Base-by-base conservation (phyloP, 495 filamentous ascomycete genomes). In the Aspergillus homomorphus region DNA sequence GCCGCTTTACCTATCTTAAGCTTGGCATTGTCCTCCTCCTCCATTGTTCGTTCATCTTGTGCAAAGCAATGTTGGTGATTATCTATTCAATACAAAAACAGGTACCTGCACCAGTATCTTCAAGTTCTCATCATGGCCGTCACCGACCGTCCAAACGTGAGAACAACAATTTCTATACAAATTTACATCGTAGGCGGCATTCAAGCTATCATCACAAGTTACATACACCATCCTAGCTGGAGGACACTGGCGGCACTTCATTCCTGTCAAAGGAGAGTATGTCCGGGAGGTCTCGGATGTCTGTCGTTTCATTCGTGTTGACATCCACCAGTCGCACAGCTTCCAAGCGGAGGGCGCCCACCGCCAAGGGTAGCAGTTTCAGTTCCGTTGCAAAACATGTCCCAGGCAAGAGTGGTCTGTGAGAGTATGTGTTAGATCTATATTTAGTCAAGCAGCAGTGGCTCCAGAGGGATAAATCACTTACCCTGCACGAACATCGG, bases 321-420 rank as follows among this genome's bases (percentile, higher is more conserved):
- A 94, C 74, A 74, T 98, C 94, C 21, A 93, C 80, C 10, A 97
- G 84, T 54, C 91, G 79, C 12, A 98, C 82, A 12, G 87, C 86
- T 65, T 96, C 93, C 2, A 98, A 68, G 3, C 82, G 79, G 9
- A 97, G 78, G 18, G 92, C 78, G 0, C 94, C 94, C 21, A 83
- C 81, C 19, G 80, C 81, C 45, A 96, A 75, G 10, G 92, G 86
- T 24, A 96, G 74, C 52, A 97, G 90, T 57, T 87, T 83, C 52
- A 97, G 70, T 69, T 96, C 88, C 0, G 85, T 86, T 16, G 87
- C 85, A 60, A 91, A 89, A 60, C 92, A 96, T 0, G 89, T 90
- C 10, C 83, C 86, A 10, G 92, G 66, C 77, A 85, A 52, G 85
- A 83, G 73, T 44, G 91, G 90, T 0, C 86, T 89, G 56, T 54